These are phyloP conservation scores for Agapanthus africanus DNA, from an alignment of 106 monocot genomes.

Conservation along the genomic window DNA sequence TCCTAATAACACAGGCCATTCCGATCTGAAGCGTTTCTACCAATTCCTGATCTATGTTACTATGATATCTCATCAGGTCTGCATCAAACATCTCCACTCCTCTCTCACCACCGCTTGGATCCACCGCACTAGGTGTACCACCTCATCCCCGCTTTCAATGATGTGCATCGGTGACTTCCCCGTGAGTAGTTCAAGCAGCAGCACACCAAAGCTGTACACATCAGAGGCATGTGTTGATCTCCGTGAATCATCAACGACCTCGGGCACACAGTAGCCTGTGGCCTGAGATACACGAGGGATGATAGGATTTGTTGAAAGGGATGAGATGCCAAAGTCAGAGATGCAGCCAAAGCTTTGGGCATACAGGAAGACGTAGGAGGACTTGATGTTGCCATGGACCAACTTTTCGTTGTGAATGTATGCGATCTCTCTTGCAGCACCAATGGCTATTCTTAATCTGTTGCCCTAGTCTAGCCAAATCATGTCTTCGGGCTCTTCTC, in stretches of 20 bases:
- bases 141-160: slow-evolving; percentile 17
- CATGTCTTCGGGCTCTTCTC: slow-evolving; percentile 11
- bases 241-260: slow-evolving; percentile 28
- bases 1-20: slow-evolving; percentile 12
- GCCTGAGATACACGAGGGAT: slow-evolving; percentile 12
- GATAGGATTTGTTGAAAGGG: slow-evolving; percentile 11
- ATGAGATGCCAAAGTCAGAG: slow-evolving; percentile 32
- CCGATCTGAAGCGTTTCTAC: slow-evolving; percentile 18
- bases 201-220: slow-evolving; percentile 49
- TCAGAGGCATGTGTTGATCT: slow-evolving; percentile 28
- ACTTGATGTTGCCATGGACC: slow-evolving; percentile 60
- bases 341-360: slow-evolving; percentile 21
- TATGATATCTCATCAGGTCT: slow-evolving; percentile 10
- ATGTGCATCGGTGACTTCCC: slow-evolving; percentile 30
- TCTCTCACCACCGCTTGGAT: slow-evolving; percentile 13
- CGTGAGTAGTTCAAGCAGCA: slow-evolving; percentile 53
- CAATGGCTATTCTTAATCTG: slow-evolving; percentile 29
- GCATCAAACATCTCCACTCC: slow-evolving; percentile 20
- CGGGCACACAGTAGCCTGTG: slow-evolving; percentile 40
- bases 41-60: slow-evolving; percentile 19
- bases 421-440: slow-evolving; percentile 40
- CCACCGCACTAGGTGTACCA: slow-evolving; percentile 15
- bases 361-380: slow-evolving; percentile 55
- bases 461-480: slow-evolving; percentile 34
- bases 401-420: slow-evolving; percentile 33